Evolutionary conservation across 352 stramenopile species (phyloP).

Genomic region (Blastocystis sp.): DNA sequence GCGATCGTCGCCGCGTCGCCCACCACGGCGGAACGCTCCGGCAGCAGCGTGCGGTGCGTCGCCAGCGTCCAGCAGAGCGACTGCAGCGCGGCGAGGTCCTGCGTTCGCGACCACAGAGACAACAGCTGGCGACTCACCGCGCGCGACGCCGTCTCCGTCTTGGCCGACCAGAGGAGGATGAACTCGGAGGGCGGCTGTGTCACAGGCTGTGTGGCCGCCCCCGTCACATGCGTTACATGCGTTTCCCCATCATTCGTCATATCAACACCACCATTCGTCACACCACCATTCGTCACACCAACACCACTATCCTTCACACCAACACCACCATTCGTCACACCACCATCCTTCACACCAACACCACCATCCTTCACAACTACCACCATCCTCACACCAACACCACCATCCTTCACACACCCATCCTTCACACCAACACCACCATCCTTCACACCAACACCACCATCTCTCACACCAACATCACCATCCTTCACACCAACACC

Average conservation of each 20-base stretch:
- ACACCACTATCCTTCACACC: too few relatives aligned
- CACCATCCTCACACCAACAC: too few relatives aligned
- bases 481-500: constrained; percentile 4
- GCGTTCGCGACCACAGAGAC: not conserved
- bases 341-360: too few relatives aligned
- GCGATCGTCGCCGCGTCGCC: constrained; percentile 22
- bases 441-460: not conserved
- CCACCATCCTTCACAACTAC: too few relatives aligned
- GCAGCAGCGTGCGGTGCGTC: constrained; percentile 28
- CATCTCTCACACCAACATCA: not conserved
- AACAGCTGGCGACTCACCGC: not conserved
- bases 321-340: not conserved
- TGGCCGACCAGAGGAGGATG: constrained; percentile 25
- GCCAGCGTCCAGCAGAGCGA: constrained; percentile 26
- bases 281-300: not conserved
- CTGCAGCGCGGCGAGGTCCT: not conserved
- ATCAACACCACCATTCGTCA: not conserved
- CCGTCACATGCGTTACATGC: too few relatives aligned
- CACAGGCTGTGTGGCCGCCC: too few relatives aligned
- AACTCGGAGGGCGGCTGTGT: not conserved
- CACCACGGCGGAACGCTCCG: constrained; percentile 17
- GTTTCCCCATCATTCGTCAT: not conserved
- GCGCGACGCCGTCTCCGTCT: constrained; percentile 18
- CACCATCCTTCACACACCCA: too few relatives aligned
- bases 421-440: too few relatives aligned